Base-by-base conservation (phyloP, 2,329 filamentous ascomycete genomes). In the Alternaria infectoria region DNA sequence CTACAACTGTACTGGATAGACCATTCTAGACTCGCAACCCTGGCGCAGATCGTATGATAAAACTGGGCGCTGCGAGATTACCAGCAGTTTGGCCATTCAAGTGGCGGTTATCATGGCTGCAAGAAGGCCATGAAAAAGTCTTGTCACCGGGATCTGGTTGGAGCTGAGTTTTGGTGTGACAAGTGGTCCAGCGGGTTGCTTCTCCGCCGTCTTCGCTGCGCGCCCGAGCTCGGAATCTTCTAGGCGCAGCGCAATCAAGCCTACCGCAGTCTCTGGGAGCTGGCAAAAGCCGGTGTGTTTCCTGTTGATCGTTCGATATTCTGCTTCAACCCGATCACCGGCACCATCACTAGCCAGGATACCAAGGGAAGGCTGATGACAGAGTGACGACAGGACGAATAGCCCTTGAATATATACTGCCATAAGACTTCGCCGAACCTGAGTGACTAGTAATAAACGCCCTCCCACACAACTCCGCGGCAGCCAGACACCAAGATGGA, bases 251-350 rank as follows among this genome's bases (percentile, higher is more conserved):
- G 54, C 26, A 36, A 57, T 50, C 43, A 50, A 54, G 60, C 60
- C 59, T 58, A 59, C 55, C 47, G 51, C 59, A 57, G 23, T 43
- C 43, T 62, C 17, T 25, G 11, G 26, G 23, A 25, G 13, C 23
- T 54, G 55, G 43, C 46, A 58, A 62, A 54, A 43, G 55, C 59
- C 59, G 59, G 59, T 59, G 55, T 59, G 43, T 10, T 40, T 19
- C 43, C 36, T 43, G 30, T 26, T 57, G 32, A 58, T 62, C 55
- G 59, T 59, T 59, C 59, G 55, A 62, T 47, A 46, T 55, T 28
- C 43, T 51, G 55, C 59, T 52, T 52, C 23, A 30, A 40, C 49
- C 49, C 49, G 49, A 52, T 52, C 30, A 52, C 49, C 23, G 30
- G 28, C 17, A 40, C 8, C 17, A 52, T 52, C 49, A 25, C 49